These are phyloP conservation scores for Rhynchosporium graminicola DNA, from an alignment of 2,329 filamentous ascomycete genomes.

Conservation along the genomic window DNA sequence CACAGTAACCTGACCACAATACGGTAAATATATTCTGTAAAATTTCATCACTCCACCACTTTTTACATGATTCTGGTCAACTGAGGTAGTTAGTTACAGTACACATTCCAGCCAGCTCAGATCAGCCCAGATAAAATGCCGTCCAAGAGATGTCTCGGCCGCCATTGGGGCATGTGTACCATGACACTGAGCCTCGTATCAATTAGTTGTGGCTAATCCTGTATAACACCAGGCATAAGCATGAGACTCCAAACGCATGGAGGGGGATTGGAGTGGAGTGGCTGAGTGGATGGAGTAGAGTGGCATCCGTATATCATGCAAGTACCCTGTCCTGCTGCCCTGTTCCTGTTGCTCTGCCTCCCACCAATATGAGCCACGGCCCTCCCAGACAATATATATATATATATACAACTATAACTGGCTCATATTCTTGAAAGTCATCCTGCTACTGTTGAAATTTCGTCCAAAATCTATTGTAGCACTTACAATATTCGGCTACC, in stretches of 20 bases:
- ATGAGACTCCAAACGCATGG: constrained; percentile 17
- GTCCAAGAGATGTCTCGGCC: neutral
- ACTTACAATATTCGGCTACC: neutral
- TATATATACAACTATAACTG: neutral
- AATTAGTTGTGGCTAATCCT: neutral
- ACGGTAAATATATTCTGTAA: too few relatives aligned
- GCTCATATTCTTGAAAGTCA: neutral
- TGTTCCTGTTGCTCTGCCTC: constrained; percentile 2
- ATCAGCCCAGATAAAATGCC: neutral
- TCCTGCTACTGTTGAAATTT: neutral
- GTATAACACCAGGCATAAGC: constrained; percentile 8
- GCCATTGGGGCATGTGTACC: neutral
- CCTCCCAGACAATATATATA: neutral
- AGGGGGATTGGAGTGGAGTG: constrained; percentile 11
- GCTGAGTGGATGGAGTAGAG: too few relatives aligned
- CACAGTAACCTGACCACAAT: too few relatives aligned
- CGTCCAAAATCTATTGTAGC: neutral
- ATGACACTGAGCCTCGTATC: neutral
- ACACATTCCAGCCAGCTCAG: too few relatives aligned
- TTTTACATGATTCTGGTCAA: too few relatives aligned
- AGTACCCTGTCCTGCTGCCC: neutral
- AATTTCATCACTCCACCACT: too few relatives aligned
- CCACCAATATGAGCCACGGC: neutral
- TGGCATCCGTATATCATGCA: constrained; percentile 16
- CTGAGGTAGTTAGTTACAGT: too few relatives aligned